Conservation (phyloP, 306 rosid species). For the Rosa persica region DNA sequence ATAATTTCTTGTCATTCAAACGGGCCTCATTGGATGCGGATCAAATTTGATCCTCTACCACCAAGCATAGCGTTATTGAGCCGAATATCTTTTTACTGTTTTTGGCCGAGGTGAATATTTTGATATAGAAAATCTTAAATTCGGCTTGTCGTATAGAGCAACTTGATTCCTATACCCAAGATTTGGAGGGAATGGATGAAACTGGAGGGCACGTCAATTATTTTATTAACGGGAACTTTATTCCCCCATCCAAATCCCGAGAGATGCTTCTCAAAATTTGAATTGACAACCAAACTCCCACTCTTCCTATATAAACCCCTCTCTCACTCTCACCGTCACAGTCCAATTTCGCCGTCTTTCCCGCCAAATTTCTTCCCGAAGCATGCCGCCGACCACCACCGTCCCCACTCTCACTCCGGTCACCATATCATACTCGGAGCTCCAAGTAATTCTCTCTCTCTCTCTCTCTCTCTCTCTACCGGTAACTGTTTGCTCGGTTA, state of each 20-base stretch:
- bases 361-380: slow-evolving; percentile 28
- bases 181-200: no score
- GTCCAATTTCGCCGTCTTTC: slow-evolving; percentile 36
- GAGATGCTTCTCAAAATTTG: background rate
- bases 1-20: no score
- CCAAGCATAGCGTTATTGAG: no score
- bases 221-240: background rate
- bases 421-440: slow-evolving; percentile 66
- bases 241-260: background rate
- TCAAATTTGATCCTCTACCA: no score
- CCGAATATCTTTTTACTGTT: no score
- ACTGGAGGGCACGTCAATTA: no score
- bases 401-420: slow-evolving; percentile 52
- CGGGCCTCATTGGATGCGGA: no score
- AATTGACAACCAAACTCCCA: background rate
- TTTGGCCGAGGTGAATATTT: no score
- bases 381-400: slow-evolving; percentile 41
- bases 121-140: no score
- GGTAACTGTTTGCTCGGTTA: background rate
- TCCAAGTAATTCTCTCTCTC: slow-evolving; percentile 43
- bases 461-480: slow-evolving; percentile 17
- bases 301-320: slow-evolving; percentile 9
- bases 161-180: no score
- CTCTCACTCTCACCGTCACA: slow-evolving; percentile 35
- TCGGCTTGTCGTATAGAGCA: no score